Evolutionary conservation across 176 grass and related monocot genomes (phyloP), one percentile per base, ranked within the genome.

Genomic region (Ampelocalamus luodianensis): DNA sequence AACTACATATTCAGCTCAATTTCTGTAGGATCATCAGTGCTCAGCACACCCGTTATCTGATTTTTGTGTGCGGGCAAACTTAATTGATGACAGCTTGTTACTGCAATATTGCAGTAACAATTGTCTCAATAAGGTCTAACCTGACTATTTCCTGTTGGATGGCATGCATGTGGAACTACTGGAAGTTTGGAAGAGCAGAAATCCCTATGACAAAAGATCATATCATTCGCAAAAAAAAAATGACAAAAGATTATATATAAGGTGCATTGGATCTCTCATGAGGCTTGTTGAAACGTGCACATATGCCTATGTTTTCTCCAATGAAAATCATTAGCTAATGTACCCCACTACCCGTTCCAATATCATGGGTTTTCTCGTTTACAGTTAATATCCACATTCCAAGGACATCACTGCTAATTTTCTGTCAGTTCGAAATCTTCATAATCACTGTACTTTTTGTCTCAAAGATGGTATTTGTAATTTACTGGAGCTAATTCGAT

Each of bases 401-500:
- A 36, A 56, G 29, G 72, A 12, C 26, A 76, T 56, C 36, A n/a
- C 23, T 17, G n/a, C 42, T 42, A 23, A 77, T 60, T 39, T 59
- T 76, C 10, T 27, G 32, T 15, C 20, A 1, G 0, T 10, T 56
- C 11, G 3, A 56, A 77, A 11, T 77, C 23, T 26, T 58, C 40
- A 45, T 14, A 38, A 34, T 55, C 8, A 66, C 37, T 32, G 7
- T 14, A 55, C 18, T 36, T 61, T 82, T 61, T 45, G 23, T 27
- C 24, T 55, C 8, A 9, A 34, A 48, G 9, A 27, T 48, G 13
- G 10, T 36, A 64, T 20, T 66, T 61, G 32, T 34, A 34, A 34
- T 34, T 34, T 34, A 40, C 3, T 76, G 27, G 65, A 36, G 56
- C 42, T 78, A 51, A 82, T 50, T 65, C 13, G 12, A 68, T 82